Evolutionary conservation across 225 moss, liverwort and hornwort species (phyloP).

Genomic region (Neckera pumila): DNA sequence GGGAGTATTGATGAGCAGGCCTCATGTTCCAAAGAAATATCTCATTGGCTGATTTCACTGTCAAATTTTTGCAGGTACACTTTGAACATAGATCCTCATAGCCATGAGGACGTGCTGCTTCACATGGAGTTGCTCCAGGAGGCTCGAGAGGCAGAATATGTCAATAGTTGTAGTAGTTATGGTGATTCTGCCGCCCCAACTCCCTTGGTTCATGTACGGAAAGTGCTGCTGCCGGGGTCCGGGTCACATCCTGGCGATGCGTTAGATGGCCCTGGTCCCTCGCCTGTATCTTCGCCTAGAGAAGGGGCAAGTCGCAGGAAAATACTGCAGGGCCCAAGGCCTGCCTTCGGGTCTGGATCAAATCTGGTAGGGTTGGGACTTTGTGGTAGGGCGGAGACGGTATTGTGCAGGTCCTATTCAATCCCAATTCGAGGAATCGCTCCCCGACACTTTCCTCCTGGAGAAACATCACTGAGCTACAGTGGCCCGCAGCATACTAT

Average conservation of each 20-base stretch:
- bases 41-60: not conserved
- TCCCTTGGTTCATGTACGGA: slow-evolving; percentile 79
- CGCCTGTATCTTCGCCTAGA: slow-evolving; percentile 16
- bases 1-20: not conserved
- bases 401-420: slow-evolving; percentile 32
- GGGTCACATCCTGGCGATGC: slow-evolving; percentile 32
- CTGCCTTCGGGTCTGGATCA: slow-evolving; percentile 75
- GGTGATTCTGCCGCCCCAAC: slow-evolving; percentile 25
- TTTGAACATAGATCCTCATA: slow-evolving; percentile 75
- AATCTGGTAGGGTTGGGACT: slow-evolving; percentile 58
- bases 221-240: slow-evolving; percentile 71
- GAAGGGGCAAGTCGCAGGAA: not conserved
- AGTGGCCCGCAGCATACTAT: slow-evolving; percentile 19
- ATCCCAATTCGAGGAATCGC: slow-evolving; percentile 3
- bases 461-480: slow-evolving; percentile 13
- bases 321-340: slow-evolving; percentile 30
- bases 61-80: slow-evolving; percentile 60
- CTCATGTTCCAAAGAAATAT: not conserved
- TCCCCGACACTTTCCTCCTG: not conserved
- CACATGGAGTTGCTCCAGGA: slow-evolving; percentile 86
- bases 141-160: slow-evolving; percentile 66
- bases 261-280: not conserved
- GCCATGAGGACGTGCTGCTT: slow-evolving; percentile 86
- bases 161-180: slow-evolving; percentile 27
- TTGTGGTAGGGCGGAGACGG: slow-evolving; percentile 34